Evolutionary conservation across 2,329 filamentous ascomycete genomes (phyloP), one percentile per base, ranked within the genome.

Genomic region (Rhinocladiella similis): DNA sequence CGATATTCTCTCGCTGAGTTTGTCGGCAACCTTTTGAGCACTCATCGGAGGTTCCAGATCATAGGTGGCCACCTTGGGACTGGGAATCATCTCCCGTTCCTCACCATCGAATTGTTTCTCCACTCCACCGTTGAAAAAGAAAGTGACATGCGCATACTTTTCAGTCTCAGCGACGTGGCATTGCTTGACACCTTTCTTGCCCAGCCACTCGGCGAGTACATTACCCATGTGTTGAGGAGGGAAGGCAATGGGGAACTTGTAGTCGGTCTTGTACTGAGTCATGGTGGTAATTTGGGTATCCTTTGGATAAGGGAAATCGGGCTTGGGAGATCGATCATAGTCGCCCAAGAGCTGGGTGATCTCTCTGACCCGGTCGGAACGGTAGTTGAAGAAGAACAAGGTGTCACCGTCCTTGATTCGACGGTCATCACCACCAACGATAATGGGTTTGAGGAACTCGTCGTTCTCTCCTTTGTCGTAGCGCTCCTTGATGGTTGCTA

Each of bases 301-400:
- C 79, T 95, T 91, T 67, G 94, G 94, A 80, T 92, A 97, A 46
- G 89, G 82, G 81, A 97, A 96, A 75, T 97, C 90, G 65, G 92
- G 90, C 65, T 84, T 84, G 54, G 92, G 91, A 20, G 91, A 96
- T 69, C 91, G 90, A 79, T 99, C 94, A 70, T 93, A 87, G 73
- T 89, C 89, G 66, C 94, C 94, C 53, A 99, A 80, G 43, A 99
- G 83, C 78, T 97, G 94, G 48, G 91, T 96, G 73, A 99, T 89
- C 76, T 99, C 94, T 67, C 94, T 90, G 51, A 93, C 93, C 73
- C 94, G 92, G 74, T 99, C 94, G 56, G 94, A 97, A 70, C 94
- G 91, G 83, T 99, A 99, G 86, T 99, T 99, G 89, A 99, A 99
- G 85, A 97, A 97, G 84, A 97, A 97, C 68, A 97, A 83, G 52